phyloP scores from a whole-genome alignment of 371 early-diverging fungal species.

The Fennellomyces sp. region DNA sequence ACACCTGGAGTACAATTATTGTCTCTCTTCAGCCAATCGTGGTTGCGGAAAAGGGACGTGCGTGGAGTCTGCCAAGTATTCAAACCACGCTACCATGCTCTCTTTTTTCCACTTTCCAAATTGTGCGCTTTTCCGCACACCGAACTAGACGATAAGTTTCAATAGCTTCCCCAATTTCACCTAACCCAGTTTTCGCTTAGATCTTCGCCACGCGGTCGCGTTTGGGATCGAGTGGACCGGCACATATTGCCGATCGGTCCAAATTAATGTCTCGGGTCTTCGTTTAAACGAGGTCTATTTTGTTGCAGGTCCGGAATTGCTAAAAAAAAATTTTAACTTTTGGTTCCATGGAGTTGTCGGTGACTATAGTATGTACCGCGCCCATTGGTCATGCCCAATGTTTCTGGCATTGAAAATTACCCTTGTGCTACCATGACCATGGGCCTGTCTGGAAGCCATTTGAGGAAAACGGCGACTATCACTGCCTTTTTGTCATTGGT shows the following conservation, averaged over 20 bases:
- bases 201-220: background rate
- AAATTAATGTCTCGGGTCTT: slow-evolving; percentile 1
- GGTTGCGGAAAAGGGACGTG: background rate
- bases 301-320: no score
- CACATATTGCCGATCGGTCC: background rate
- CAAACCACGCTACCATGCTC: background rate
- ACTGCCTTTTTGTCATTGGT: no score
- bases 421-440: no score
- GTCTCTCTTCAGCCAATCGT: background rate
- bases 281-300: background rate
- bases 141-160: background rate
- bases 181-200: no score
- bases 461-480: no score
- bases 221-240: background rate
- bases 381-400: no score
- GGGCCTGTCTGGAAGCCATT: no score
- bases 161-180: background rate
- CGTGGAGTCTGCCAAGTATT: background rate
- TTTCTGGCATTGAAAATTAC: no score
- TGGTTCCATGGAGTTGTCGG: background rate
- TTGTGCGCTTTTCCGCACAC: background rate
- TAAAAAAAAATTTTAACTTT: background rate
- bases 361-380: no score
- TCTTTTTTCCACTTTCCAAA: background rate
- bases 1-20: background rate